Evolutionary conservation across 2,329 filamentous ascomycete species (phyloP).

Genomic region (Cucurbitaria berberidis): DNA sequence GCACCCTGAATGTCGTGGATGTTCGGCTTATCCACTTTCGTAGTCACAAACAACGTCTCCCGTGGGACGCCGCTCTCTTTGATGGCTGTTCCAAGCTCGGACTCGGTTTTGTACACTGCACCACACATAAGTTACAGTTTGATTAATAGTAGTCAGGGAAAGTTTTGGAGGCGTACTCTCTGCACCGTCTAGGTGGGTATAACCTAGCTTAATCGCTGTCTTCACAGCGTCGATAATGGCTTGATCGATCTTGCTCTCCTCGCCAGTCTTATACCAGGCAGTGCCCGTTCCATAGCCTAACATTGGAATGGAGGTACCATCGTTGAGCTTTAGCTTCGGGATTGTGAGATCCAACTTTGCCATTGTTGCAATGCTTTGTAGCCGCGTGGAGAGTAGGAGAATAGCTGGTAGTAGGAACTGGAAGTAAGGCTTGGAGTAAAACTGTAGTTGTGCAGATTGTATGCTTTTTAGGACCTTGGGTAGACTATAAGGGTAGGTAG

Average conservation of each 20-base stretch:
- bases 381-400: not conserved
- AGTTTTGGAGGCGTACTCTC: constrained; percentile 57
- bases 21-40: constrained; percentile 60
- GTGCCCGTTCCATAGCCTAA: constrained; percentile 76
- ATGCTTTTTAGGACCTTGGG: not conserved
- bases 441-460: not conserved
- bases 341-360: constrained; percentile 56
- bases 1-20: constrained; percentile 63
- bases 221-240: constrained; percentile 63
- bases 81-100: constrained; percentile 57
- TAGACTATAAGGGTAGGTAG: not conserved
- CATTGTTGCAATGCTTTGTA: constrained; percentile 34
- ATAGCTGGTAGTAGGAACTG: not conserved
- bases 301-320: constrained; percentile 75
- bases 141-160: not conserved
- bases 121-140: not conserved
- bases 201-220: constrained; percentile 71
- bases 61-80: constrained; percentile 52
- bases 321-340: constrained; percentile 71
- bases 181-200: constrained; percentile 75
- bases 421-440: not conserved
- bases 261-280: constrained; percentile 64
- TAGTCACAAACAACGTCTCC: constrained; percentile 59
- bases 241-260: constrained; percentile 62
- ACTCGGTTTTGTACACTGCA: constrained; percentile 58